Percentiles rank a stretch among this genome's conserved stretches.
phyloP scores from a whole-genome alignment of 2,329 filamentous ascomycete genomes.

The Pseudogymnoascus sp. region DNA sequence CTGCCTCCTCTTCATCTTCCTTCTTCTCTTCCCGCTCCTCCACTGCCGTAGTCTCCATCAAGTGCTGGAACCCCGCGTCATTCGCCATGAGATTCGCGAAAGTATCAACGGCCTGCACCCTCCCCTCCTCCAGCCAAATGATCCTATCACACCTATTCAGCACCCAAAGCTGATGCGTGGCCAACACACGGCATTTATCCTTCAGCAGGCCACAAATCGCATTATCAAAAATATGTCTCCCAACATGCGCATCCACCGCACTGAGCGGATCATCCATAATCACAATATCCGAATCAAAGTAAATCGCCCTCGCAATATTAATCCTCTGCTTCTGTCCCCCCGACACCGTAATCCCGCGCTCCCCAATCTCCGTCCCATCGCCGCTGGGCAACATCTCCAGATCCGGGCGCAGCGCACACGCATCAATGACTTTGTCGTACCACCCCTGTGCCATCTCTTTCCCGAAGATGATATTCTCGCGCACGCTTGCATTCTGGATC shows the following conservation, averaged over 20 bases:
- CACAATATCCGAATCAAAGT: conserved; percentile 60
- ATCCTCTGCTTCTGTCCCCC: conserved; percentile 92
- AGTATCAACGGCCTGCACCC: conserved; percentile 76
- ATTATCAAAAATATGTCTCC: conserved; percentile 78
- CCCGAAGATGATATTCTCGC: conserved; percentile 86
- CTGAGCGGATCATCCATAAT: conserved; percentile 63
- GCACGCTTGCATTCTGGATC: conserved; percentile 88
- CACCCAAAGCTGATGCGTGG: conserved; percentile 92
- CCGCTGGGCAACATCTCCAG: conserved; percentile 87
- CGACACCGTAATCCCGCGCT: conserved; percentile 89
- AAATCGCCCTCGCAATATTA: conserved; percentile 79
- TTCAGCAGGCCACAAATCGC: conserved; percentile 84
- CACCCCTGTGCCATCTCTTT: conserved; percentile 65
- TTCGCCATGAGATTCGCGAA: conserved; percentile 79
- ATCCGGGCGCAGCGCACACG: conserved; percentile 76
- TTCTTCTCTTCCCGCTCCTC: conserved; percentile 52
- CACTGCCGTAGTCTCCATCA: conserved; percentile 79
- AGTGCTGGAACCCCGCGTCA: conserved; percentile 65
- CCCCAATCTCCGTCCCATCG: conserved; percentile 86
- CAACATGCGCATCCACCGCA: conserved; percentile 62
- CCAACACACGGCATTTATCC: conserved; percentile 82
- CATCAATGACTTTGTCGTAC: conserved; percentile 56
- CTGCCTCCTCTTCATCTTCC: conserved; percentile 39
- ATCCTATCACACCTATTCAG: conserved; percentile 85
- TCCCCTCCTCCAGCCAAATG: conserved; percentile 84